Percentiles rank a stretch among this genome's conserved stretches.
Conservation (phyloP, 1,139 yeast genomes). For the Geotrichum candidum region DNA sequence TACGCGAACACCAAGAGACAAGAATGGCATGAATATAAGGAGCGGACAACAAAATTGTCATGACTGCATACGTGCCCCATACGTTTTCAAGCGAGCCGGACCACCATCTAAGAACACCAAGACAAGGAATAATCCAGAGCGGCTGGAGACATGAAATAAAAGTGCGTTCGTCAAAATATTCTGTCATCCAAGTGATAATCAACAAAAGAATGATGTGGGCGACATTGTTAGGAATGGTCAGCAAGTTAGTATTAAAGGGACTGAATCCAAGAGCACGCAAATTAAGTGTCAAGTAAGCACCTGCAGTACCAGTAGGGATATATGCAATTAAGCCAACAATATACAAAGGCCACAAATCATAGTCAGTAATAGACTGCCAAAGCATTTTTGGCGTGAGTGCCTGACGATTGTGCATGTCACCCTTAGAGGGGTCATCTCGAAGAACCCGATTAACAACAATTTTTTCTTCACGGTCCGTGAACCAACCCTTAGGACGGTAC, state of each 20-base stretch:
- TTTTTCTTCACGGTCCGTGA: slow-evolving; percentile 49
- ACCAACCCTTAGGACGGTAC: slow-evolving; percentile 54
- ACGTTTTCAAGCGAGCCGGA: slow-evolving; percentile 39
- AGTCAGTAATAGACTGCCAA: slow-evolving; percentile 42
- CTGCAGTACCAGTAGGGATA: slow-evolving; percentile 39
- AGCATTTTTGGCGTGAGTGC: slow-evolving; percentile 42
- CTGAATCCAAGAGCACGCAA: slow-evolving; percentile 50
- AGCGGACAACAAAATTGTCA: slow-evolving; percentile 42
- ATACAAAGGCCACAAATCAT: slow-evolving; percentile 55
- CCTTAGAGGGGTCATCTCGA: slow-evolving; percentile 61
- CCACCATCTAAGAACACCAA: slow-evolving; percentile 48
- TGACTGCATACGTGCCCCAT: slow-evolving; percentile 49
- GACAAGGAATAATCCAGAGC: slow-evolving; percentile 40
- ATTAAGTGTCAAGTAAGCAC: slow-evolving; percentile 46
- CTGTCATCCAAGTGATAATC: slow-evolving; percentile 34
- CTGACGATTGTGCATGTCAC: slow-evolving; percentile 61
- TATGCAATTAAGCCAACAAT: slow-evolving; percentile 44
- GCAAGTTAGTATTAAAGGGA: slow-evolving; percentile 49
- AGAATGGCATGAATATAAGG: slow-evolving; percentile 48
- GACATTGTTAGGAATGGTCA: slow-evolving; percentile 47
- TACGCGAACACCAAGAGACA: slow-evolving; percentile 56
- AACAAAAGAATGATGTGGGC: slow-evolving; percentile 40
- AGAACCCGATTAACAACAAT: slow-evolving; percentile 56
- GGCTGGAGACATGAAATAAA: slow-evolving; percentile 22
- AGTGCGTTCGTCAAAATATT: slow-evolving; percentile 43